phyloP scores from a whole-genome alignment of 1,284 basidiomycete genomes.

The Fomes fomentarius region DNA sequence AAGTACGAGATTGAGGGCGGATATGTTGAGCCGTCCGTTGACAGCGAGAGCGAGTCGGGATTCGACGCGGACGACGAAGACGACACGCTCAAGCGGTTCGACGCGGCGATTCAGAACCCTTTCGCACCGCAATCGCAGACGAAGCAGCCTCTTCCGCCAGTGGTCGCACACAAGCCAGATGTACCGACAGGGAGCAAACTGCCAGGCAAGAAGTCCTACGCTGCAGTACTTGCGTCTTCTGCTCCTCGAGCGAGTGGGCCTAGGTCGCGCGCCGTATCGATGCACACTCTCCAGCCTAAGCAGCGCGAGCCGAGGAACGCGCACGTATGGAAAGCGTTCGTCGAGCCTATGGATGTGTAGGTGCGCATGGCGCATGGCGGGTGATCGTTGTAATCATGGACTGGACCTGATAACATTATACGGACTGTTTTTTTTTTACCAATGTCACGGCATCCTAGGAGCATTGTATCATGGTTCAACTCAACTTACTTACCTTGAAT shows the following conservation, averaged over 20 bases:
- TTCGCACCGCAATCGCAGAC: background rate
- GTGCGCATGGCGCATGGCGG: no score
- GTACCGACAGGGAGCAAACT: background rate
- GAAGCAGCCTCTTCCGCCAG: background rate
- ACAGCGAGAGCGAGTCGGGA: slow-evolving; percentile 7
- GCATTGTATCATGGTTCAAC: no score
- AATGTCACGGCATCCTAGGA: no score
- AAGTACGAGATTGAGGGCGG: slow-evolving; percentile 15
- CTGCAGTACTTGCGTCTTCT: slow-evolving; percentile 7
- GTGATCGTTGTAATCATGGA: no score
- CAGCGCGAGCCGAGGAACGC: background rate
- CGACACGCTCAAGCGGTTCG: background rate
- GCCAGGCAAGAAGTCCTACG: slow-evolving; percentile 9
- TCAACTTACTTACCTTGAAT: no score
- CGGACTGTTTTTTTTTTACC: no score
- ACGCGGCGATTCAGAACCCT: background rate
- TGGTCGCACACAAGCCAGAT: background rate
- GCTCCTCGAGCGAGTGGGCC: background rate
- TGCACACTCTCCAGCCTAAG: background rate
- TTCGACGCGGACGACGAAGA: slow-evolving; percentile 21
- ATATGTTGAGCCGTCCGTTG: slow-evolving; percentile 1
- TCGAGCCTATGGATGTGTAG: background rate
- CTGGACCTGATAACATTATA: no score
- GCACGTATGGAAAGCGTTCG: no score
- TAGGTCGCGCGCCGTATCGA: background rate